Percentiles rank a stretch among this genome's conserved stretches.
Evolutionary conservation across 768 basidiomycete genomes (phyloP).

Genomic region (Coprinopsis strossmayeri): DNA sequence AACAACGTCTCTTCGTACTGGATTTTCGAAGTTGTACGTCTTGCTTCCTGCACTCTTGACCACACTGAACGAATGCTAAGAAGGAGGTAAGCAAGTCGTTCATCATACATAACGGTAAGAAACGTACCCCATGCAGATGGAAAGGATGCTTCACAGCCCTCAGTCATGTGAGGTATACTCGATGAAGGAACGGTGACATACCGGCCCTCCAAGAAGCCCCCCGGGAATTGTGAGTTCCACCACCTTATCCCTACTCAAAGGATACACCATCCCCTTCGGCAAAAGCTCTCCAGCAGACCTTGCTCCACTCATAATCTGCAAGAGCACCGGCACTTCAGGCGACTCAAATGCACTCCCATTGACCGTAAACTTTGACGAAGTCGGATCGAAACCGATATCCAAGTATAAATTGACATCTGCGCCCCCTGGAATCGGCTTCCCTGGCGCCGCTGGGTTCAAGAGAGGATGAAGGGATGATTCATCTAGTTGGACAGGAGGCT

Average conservation of each 20-base stretch:
- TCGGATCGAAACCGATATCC: conserved; percentile 20
- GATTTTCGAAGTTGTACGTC: conserved; percentile 37
- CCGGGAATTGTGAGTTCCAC: conserved; percentile 33
- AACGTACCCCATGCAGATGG: conserved; percentile 23
- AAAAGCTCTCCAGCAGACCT: conserved; percentile 17
- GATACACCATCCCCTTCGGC: conserved; percentile 6
- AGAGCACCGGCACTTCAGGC: conserved; percentile 6
- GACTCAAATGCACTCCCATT: conserved; percentile 1
- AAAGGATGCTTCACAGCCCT: conserved; percentile 18
- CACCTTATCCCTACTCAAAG: conserved; percentile 14
- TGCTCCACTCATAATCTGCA: conserved; percentile 21
- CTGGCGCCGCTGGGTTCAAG: conserved; percentile 23
- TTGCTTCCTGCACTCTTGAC: conserved; percentile 29
- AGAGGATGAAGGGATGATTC: conserved; percentile 36
- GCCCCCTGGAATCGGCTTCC: conserved; percentile 24
- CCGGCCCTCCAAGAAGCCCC: conserved; percentile 19
- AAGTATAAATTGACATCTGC: conserved; percentile 36
- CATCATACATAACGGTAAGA: neutral
- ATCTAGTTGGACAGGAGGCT: conserved; percentile 15
- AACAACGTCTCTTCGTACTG: conserved; percentile 47
- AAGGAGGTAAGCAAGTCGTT: neutral
- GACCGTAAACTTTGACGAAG: conserved; percentile 9
- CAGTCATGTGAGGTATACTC: neutral
- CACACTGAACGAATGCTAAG: conserved; percentile 31
- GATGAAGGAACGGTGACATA: conserved; percentile 12